Conservation (phyloP, 306 rosid species). For the Vigna trinervia region DNA sequence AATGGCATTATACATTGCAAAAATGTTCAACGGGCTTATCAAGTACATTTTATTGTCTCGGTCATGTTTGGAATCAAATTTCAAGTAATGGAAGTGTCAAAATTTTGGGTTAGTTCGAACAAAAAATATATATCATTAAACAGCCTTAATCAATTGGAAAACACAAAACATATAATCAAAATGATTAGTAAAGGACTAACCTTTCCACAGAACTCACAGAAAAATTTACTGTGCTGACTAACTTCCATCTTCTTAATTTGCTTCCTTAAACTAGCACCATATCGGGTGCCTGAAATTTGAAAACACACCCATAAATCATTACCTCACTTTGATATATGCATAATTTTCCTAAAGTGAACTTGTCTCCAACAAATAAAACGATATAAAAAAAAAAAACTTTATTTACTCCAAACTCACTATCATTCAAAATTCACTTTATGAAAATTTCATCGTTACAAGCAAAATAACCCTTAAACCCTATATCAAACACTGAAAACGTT, state of each 20-base stretch:
- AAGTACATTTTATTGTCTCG: too few species aligned
- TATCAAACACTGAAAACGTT: neutral
- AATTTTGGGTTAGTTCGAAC: neutral
- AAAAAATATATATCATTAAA: neutral
- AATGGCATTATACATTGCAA: neutral
- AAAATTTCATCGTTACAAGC: too few species aligned
- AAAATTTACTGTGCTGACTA: slow-evolving; percentile 81
- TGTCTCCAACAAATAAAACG: neutral
- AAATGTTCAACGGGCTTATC: too few species aligned
- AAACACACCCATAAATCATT: neutral
- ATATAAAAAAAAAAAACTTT: neutral
- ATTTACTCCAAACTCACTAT: neutral
- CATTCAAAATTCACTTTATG: neutral
- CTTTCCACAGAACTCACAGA: slow-evolving; percentile 89
- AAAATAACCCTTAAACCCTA: neutral
- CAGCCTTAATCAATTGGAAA: neutral
- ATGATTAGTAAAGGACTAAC: slow-evolving; percentile 30
- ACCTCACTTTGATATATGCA: neutral
- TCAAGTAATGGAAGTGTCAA: neutral
- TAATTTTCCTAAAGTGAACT: neutral
- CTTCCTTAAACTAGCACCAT: slow-evolving; percentile 93
- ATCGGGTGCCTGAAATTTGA: slow-evolving; percentile 67
- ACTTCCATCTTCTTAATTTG: slow-evolving; percentile 94
- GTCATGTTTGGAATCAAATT: neutral
- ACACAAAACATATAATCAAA: too few species aligned